phyloP scores from a whole-genome alignment of 129 eudicot species.

The Deinandra increscens region DNA sequence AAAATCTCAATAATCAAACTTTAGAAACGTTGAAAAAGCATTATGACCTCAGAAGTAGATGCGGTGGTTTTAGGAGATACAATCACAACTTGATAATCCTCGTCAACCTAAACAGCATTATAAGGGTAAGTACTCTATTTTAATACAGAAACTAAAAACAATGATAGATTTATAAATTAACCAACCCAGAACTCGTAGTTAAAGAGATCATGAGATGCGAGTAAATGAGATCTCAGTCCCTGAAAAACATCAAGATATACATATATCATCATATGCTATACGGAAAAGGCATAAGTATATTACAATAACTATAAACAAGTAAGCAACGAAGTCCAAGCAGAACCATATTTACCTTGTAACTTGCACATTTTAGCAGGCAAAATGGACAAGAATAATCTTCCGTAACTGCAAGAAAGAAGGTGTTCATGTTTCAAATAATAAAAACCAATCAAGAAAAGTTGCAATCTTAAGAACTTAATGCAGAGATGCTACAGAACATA shows the following conservation, averaged over 20 bases:
- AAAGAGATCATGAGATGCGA: conserved; percentile 77
- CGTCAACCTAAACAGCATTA: conserved; percentile 53
- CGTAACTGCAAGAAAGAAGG: conserved; percentile 54
- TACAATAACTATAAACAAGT: neutral
- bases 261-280: neutral
- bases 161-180: conserved; percentile 27
- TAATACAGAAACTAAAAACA: conserved; percentile 6
- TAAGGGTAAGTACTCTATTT: neutral
- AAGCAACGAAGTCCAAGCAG: conserved; percentile 10
- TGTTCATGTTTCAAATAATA: conserved; percentile 4
- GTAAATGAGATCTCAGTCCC: conserved; percentile 79
- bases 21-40: neutral
- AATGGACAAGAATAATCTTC: conserved; percentile 93
- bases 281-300: conserved; percentile 1
- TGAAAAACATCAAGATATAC: conserved; percentile 29
- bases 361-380: conserved; percentile 83
- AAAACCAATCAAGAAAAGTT: neutral
- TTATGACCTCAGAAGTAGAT: conserved; percentile 62
- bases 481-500: neutral
- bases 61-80: conserved; percentile 53
- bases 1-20: neutral
- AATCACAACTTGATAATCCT: conserved; percentile 79
- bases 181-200: conserved; percentile 85
- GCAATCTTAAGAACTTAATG: neutral
- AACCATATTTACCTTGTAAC: conserved; percentile 59